Conservation (phyloP, 352 stramenopile species). For the Globisporangium parvum region DNA sequence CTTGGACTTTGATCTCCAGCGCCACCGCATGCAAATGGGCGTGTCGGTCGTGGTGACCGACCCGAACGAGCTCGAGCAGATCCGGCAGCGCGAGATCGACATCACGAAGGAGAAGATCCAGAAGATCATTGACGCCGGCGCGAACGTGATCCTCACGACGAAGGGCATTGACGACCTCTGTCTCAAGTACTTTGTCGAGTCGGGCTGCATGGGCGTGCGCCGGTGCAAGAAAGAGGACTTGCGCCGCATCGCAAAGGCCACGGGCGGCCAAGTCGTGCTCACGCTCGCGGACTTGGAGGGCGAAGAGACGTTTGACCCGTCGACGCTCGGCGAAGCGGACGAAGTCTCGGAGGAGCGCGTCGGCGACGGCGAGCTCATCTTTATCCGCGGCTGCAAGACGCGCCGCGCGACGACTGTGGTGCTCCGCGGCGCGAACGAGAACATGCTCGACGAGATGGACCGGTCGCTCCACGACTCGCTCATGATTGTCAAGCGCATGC, state of each 20-base stretch:
- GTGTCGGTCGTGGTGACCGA: constrained; percentile 91
- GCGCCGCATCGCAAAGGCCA: constrained; percentile 97
- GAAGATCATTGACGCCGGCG: constrained; percentile 97
- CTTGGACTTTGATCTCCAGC: constrained; percentile 98
- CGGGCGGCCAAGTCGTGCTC: constrained; percentile 94
- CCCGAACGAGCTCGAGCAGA: constrained; percentile 96
- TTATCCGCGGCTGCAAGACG: constrained; percentile 96
- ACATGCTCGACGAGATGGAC: constrained; percentile 99
- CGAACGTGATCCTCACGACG: constrained; percentile 99
- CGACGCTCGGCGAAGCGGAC: constrained; percentile 89
- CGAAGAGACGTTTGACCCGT: constrained; percentile 95
- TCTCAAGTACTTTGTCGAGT: constrained; percentile 99
- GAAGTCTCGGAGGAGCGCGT: constrained; percentile 96
- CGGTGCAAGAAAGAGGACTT: constrained; percentile 98
- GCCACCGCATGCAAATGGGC: constrained; percentile 97
- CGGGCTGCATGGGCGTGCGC: constrained; percentile 94
- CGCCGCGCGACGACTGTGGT: constrained; percentile 95
- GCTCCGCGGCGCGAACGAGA: constrained; percentile 98
- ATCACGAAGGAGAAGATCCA: constrained; percentile 99
- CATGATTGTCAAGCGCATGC: constrained; percentile 99
- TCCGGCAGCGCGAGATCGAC: constrained; percentile 98
- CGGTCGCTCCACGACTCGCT: constrained; percentile 98
- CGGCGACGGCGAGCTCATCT: constrained; percentile 98
- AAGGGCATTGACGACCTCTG: constrained; percentile 99
- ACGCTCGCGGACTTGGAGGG: constrained; percentile 99